Conservation (phyloP, 2,329 filamentous ascomycete species). For the Clarireedia homoeocarpa region DNA sequence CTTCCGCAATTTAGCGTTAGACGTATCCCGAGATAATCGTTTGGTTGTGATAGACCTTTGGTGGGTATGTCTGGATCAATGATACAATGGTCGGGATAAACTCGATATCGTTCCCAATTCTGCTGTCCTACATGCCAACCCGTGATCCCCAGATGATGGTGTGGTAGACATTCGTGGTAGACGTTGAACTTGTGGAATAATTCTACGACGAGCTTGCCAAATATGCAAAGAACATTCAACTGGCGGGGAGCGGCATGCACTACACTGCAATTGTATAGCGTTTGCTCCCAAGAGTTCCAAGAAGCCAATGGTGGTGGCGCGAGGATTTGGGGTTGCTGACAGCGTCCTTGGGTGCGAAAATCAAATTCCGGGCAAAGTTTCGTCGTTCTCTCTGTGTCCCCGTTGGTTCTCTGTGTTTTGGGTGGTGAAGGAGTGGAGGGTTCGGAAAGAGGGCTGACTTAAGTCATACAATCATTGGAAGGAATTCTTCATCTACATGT, state of each 20-base stretch:
- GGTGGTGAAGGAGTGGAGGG: background rate
- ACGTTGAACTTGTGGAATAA: background rate
- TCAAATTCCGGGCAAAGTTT: background rate
- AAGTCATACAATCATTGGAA: background rate
- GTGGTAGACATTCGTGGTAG: slow-evolving; percentile 17
- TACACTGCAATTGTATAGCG: background rate
- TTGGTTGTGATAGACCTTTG: background rate
- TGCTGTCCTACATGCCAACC: slow-evolving; percentile 21
- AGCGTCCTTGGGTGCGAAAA: background rate
- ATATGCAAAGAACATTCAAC: no score
- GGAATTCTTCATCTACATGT: background rate
- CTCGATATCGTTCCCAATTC: slow-evolving; percentile 14
- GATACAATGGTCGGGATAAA: slow-evolving; percentile 15
- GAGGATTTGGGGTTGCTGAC: background rate
- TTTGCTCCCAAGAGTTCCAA: no score
- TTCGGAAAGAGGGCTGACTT: slow-evolving; percentile 1
- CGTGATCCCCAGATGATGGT: slow-evolving; percentile 15
- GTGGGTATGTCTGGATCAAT: background rate
- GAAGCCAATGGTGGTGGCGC: no score
- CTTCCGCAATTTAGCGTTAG: background rate
- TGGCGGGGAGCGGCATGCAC: background rate
- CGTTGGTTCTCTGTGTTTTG: background rate
- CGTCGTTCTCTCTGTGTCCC: background rate
- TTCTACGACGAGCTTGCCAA: slow-evolving; percentile 1
- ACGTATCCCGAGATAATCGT: background rate